Conservation (phyloP, 441 rosid species). For the Sinapis alba region DNA sequence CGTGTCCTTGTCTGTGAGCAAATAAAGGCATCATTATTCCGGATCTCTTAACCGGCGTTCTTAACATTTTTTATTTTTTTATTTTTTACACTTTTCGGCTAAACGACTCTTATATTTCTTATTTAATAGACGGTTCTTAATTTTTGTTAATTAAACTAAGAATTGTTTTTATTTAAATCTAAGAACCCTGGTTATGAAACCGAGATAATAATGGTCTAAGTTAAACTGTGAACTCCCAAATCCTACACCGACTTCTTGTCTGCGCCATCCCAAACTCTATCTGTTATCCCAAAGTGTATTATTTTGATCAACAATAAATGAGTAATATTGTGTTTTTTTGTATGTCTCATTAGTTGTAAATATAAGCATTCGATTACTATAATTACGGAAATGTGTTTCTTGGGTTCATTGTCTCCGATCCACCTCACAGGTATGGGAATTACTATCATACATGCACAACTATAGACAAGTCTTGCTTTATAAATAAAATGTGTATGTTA, state of each 20-base stretch:
- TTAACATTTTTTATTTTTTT: no score
- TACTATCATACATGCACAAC: slow-evolving; percentile 17
- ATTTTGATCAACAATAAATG: not conserved
- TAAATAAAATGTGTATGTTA: not conserved
- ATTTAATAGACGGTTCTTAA: no score
- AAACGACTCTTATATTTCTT: no score
- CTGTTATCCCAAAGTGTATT: not conserved
- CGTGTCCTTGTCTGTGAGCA: slow-evolving; percentile 41
- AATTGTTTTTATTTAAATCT: no score
- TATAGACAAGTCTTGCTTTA: slow-evolving; percentile 7
- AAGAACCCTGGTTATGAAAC: no score
- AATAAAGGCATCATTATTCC: no score
- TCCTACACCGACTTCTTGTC: slow-evolving; percentile 21
- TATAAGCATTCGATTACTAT: not conserved
- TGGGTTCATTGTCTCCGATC: slow-evolving; percentile 11
- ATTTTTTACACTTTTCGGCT: no score
- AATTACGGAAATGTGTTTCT: not conserved
- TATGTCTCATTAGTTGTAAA: not conserved
- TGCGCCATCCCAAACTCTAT: not conserved
- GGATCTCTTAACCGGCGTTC: no score
- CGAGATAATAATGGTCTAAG: no score
- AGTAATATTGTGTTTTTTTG: not conserved
- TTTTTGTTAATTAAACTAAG: no score
- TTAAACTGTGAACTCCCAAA: slow-evolving; percentile 12
- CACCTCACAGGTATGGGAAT: slow-evolving; percentile 12